Evolutionary conservation across 225 moss, liverwort and hornwort genomes (phyloP).

Genomic region (Physcomitrium patens): DNA sequence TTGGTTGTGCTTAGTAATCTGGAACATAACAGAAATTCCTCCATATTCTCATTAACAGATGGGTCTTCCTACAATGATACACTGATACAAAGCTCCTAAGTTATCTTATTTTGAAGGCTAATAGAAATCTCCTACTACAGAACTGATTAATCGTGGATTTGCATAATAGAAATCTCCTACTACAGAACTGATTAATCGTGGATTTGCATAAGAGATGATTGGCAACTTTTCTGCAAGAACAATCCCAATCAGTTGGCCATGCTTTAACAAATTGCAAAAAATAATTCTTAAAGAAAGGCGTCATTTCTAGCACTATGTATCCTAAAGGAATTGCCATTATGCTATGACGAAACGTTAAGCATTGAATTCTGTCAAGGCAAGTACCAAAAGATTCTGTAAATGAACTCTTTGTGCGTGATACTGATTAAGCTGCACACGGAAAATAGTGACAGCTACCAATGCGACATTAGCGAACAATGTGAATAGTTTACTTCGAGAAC

Average conservation of each 20-base stretch:
- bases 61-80: neutral
- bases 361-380: conserved; percentile 2
- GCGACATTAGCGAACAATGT: neutral
- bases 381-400: neutral
- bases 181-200: conserved; percentile 96
- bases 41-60: conserved; percentile 16
- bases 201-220: conserved; percentile 85
- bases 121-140: conserved; percentile 95
- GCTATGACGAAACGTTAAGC: neutral
- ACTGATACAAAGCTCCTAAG: neutral
- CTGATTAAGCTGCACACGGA: no score
- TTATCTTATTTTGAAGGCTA: conserved; percentile 87
- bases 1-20: conserved; percentile 1
- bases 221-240: conserved; percentile 69
- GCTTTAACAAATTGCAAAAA: neutral
- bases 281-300: neutral
- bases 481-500: neutral
- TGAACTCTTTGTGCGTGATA: no score
- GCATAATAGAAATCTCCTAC: conserved; percentile 92
- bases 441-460: no score
- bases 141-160: conserved; percentile 96
- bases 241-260: conserved; percentile 18
- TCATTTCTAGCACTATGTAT: neutral
- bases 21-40: neutral
- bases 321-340: neutral